Percentiles rank a stretch among this genome's conserved stretches.
phyloP scores from a whole-genome alignment of 139 green algal genomes.

The Chlorella ohadii region DNA sequence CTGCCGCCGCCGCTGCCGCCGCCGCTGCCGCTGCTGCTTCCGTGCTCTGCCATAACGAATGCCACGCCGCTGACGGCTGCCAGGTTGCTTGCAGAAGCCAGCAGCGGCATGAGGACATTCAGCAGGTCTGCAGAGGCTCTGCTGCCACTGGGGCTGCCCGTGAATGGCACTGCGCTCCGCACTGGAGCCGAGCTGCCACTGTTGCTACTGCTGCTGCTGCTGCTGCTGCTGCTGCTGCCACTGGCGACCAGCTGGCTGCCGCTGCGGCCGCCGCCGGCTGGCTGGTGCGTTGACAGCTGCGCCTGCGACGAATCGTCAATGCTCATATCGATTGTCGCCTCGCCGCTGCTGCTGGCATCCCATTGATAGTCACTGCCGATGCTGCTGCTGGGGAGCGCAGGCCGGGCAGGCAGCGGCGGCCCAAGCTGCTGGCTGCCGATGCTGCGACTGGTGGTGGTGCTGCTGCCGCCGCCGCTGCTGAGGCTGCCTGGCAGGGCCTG shows the following conservation, averaged over 20 bases:
- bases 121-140: slow-evolving; percentile 20
- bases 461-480: neutral
- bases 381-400: slow-evolving; percentile 34
- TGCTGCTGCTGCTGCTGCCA: neutral
- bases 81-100: slow-evolving; percentile 39
- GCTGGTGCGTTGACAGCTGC: neutral
- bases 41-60: slow-evolving; percentile 1
- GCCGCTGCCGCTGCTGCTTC: neutral
- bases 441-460: neutral
- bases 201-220: neutral
- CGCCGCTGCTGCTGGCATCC: neutral
- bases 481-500: neutral
- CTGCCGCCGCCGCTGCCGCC: neutral
- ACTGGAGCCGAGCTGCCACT: neutral
- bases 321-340: neutral
- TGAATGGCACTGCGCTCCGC: too few species aligned
- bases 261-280: neutral
- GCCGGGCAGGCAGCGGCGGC: neutral
- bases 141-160: neutral
- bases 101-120: slow-evolving; percentile 41
- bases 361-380: slow-evolving; percentile 40
- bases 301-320: neutral
- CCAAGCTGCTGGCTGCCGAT: neutral
- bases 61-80: slow-evolving; percentile 32
- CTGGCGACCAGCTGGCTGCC: neutral